phyloP scores from a whole-genome alignment of 148 eudicot species.

The Camellia granthamiana region DNA sequence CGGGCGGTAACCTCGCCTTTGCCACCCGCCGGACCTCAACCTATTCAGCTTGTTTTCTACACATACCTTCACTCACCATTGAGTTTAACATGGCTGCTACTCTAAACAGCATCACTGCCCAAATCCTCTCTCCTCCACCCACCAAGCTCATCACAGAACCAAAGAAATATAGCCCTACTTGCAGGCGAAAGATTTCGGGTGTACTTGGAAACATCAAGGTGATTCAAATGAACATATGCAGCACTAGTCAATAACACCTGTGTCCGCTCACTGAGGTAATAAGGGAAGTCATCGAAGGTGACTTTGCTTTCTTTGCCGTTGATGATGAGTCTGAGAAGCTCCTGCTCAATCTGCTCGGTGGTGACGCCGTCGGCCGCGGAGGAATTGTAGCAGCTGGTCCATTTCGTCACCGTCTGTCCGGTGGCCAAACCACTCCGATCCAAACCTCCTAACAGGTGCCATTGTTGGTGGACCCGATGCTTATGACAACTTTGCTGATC shows the following conservation, averaged over 20 bases:
- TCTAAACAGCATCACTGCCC: too few species aligned
- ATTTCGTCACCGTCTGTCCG: constrained; percentile 58
- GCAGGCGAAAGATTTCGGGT: constrained; percentile 88
- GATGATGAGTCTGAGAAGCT: constrained; percentile 46
- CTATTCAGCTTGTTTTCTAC: too few species aligned
- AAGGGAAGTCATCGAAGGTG: too few species aligned
- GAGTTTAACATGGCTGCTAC: too few species aligned
- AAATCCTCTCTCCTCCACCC: too few species aligned
- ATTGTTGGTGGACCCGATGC: constrained; percentile 98
- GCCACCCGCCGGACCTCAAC: too few species aligned
- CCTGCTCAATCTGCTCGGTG: constrained; percentile 57
- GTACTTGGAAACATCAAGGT: constrained; percentile 81
- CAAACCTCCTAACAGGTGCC: constrained; percentile 85
- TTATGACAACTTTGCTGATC: constrained; percentile 92
- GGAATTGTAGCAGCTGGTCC: constrained; percentile 38
- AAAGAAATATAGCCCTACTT: constrained; percentile 87
- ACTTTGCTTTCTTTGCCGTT: too few species aligned
- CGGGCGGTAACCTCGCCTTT: too few species aligned
- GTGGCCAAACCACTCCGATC: constrained; percentile 80
- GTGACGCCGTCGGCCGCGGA: constrained; percentile 43
- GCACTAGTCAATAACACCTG: constrained; percentile 74
- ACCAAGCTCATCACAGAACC: too few species aligned
- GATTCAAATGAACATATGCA: constrained; percentile 88
- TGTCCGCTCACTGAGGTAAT: constrained; percentile 90
- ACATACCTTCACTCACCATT: too few species aligned